Base-by-base conservation (phyloP, 257 asterid species). In the Thymus mandschuricus region DNA sequence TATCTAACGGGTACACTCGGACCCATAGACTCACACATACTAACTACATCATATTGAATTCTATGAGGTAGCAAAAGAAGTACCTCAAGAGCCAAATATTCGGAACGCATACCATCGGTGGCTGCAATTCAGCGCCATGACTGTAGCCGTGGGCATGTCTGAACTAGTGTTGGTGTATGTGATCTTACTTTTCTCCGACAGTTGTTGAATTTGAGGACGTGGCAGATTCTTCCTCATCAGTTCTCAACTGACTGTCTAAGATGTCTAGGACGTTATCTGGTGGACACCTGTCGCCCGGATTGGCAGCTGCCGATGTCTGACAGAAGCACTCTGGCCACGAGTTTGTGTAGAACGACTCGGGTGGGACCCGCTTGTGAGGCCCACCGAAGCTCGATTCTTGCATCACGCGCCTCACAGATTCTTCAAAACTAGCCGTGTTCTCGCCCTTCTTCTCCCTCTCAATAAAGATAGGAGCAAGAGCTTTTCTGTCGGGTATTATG, bases 271-370 rank as follows among this genome's bases (percentile, higher is more conserved):
- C 81, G 61, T 86, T 77, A 72, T 77, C 79, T 3, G 88, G 84
- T 31, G 97, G 97, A 61, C 99, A 94, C 73, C 73, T 81, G 83
- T 91, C 90, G 15, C 88, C 89, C 13, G 84, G 85, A 84, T 88
- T 86, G 49, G 79, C 68, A 34, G 97, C 82, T 10, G 97, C 82
- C 10, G 90, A 67, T 15, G 77, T 71, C 79, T 88, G 95, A 79
- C 99, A 95, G 79, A 95, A 95, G 81, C 99, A 95, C 76, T 95
- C 98, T 0, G 99, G 98, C 99, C 99, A 92, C 8, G 97, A 86
- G 74, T 95, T 95, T 29, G 96, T 89, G 54, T 92, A 92, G 77
- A 95, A 89, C 1, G 99, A 92, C 71, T 92, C 99, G 0, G 98
- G 99, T 35, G 91, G 48, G 15, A 95, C 75, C 64, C 98, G 86